A percentile compares a stretch with the other conserved stretches of the same genome.
Conservation (phyloP, 2,329 filamentous ascomycete species). For the Fusarium newnesense region DNA sequence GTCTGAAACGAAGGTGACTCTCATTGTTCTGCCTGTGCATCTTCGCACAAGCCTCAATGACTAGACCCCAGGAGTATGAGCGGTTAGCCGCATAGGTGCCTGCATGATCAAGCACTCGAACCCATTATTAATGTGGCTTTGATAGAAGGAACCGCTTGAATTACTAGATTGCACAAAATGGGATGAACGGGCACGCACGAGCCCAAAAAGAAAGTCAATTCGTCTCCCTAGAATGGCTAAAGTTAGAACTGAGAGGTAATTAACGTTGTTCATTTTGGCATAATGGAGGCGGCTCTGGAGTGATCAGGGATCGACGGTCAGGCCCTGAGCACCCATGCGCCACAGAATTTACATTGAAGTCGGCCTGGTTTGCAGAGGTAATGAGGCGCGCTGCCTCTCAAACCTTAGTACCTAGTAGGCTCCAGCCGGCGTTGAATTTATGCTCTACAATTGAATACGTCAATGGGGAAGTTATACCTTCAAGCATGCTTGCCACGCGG, state of each 20-base stretch:
- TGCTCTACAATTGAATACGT: not conserved
- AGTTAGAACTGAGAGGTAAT: constrained; percentile 32
- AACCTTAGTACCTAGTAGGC: no score
- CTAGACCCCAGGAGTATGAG: not conserved
- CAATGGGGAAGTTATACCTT: not conserved
- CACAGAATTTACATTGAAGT: constrained; percentile 5
- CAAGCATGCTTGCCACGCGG: not conserved
- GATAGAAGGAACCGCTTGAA: not conserved
- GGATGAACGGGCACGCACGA: constrained; percentile 31
- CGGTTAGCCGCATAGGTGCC: not conserved
- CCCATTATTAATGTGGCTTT: constrained; percentile 1
- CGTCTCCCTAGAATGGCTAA: constrained; percentile 14
- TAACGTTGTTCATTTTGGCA: constrained; percentile 17
- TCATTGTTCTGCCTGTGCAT: constrained; percentile 8
- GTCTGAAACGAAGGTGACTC: constrained; percentile 30
- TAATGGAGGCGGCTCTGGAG: not conserved
- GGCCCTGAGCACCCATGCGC: constrained; percentile 22
- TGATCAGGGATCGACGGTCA: constrained; percentile 25
- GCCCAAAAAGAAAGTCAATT: constrained; percentile 32
- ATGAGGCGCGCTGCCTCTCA: constrained; percentile 10
- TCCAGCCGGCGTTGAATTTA: not conserved
- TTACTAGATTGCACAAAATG: not conserved
- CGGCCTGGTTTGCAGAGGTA: not conserved
- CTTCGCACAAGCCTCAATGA: no score
- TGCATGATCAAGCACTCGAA: not conserved